Evolutionary conservation across 805 yeast genomes (phyloP), one percentile per base, ranked within the genome.

Genomic region (Yarrowia phangngaensis): DNA sequence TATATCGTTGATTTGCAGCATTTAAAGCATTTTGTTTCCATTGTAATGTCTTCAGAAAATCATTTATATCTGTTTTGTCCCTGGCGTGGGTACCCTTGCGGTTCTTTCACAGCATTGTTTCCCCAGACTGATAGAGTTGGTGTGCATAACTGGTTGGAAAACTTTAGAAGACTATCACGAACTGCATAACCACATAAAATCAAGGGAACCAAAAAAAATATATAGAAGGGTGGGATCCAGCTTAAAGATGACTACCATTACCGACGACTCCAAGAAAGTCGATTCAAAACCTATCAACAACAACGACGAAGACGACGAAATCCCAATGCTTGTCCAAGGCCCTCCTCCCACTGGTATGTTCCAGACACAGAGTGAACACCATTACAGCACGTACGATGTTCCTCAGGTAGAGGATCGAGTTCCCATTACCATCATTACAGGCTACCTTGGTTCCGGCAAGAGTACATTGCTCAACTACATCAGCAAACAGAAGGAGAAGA

Each of bases 371-470:
- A 41, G 35, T 9, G 48, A 41, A 41, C 48, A 29, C 20, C 35
- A 41, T 28, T 41, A 41, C 29, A 41, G 16, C 27, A 41, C 48
- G 5, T 41, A 16, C 8, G 48, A 41, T 16, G 35, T 41, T 9
- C 48, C 48, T 6, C 34, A 41, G 35, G 48, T 41, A 13, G 48
- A 30, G 12, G 29, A 62, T 20, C 80, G 78, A 61, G 89, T 89
- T 4, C 98, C 98, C 1, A 79, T 92, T 13, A 87, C 97, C 0
- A 86, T 92, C 12, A 79, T 92, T 28, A 90, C 98, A 0, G 98
- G 98, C 2, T 92, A 89, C 61, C 67, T 92, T 29, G 98, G 98
- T 1, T 82, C 95, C 9, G 98, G 98, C 1, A 92, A 92, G 60
- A 82, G 67, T 0, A 90, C 97, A 0, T 65, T 92, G 36, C 70